Conservation (phyloP, 2,329 filamentous ascomycete genomes). For the Paraphaeosphaeria sporulosa region DNA sequence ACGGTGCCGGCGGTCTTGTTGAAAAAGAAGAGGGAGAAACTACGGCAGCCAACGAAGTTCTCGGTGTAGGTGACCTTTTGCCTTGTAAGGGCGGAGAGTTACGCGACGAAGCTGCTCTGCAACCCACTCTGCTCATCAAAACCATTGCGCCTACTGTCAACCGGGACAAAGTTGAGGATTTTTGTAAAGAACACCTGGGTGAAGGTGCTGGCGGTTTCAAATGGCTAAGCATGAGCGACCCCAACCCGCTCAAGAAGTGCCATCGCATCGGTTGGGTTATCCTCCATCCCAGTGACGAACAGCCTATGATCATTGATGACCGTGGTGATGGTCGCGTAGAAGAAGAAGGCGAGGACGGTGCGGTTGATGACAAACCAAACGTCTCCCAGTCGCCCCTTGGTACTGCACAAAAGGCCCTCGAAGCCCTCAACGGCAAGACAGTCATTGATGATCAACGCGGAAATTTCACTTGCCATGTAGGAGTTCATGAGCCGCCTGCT, state of each 20-base stretch:
- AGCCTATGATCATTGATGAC: conserved; percentile 67
- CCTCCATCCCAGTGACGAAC: conserved; percentile 80
- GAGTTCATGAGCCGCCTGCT: conserved; percentile 87
- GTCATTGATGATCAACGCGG: conserved; percentile 93
- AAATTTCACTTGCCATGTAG: conserved; percentile 97
- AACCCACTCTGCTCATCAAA: conserved; percentile 95
- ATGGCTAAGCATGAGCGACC: conserved; percentile 94
- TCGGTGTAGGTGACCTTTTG: conserved; percentile 90
- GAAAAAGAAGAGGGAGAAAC: conserved; percentile 98
- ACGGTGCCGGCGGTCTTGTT: conserved; percentile 81
- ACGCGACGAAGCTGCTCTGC: conserved; percentile 84
- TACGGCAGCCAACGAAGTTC: conserved; percentile 87
- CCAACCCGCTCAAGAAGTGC: conserved; percentile 95
- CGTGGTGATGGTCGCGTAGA: conserved; percentile 77
- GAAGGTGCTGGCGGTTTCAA: conserved; percentile 92
- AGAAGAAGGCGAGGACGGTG: conserved; percentile 66
- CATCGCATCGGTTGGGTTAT: conserved; percentile 99
- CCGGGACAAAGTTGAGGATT: conserved; percentile 88
- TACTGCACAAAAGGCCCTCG: conserved; percentile 84
- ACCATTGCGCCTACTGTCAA: conserved; percentile 97
- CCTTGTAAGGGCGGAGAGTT: conserved; percentile 85
- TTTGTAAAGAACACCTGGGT: conserved; percentile 92
- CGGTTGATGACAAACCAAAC: conserved; percentile 62
- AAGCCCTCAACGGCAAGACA: conserved; percentile 96
- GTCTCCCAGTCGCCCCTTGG: conserved; percentile 45